A percentile compares a stretch with the other conserved stretches of the same genome.
phyloP scores from a whole-genome alignment of 768 basidiomycete genomes.

The Mycena rosella region DNA sequence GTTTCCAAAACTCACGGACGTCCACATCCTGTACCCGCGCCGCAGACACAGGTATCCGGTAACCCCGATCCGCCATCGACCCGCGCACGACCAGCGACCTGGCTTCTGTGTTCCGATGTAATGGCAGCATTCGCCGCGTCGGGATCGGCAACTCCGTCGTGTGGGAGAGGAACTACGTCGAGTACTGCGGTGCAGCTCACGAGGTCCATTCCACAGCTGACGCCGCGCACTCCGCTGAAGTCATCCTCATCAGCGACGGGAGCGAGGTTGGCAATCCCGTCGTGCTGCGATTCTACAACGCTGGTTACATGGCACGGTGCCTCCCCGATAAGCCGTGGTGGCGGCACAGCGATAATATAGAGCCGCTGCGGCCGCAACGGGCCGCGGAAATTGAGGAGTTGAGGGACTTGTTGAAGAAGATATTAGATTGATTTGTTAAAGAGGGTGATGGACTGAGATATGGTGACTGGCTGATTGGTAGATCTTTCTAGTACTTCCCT shows the following conservation, averaged over 20 bases:
- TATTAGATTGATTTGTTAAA: conserved; percentile 12
- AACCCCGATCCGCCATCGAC: conserved; percentile 23
- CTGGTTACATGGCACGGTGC: conserved; percentile 20
- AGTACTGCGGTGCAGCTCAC: conserved; percentile 38
- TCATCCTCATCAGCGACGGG: conserved; percentile 30
- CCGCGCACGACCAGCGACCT: conserved; percentile 31
- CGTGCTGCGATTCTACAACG: conserved; percentile 28
- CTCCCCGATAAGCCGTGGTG: neutral
- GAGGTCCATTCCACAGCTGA: conserved; percentile 23
- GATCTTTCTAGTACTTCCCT: too few relatives aligned
- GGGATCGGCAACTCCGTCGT: too few relatives aligned
- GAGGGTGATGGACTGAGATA: too few relatives aligned
- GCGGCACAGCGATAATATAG: conserved; percentile 11
- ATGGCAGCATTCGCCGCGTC: conserved; percentile 32
- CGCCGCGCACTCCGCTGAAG: neutral
- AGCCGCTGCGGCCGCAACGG: conserved; percentile 16
- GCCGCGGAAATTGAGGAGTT: conserved; percentile 28
- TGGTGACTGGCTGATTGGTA: too few relatives aligned
- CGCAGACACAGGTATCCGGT: conserved; percentile 19
- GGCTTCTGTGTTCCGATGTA: conserved; percentile 32
- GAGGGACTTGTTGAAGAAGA: conserved; percentile 29
- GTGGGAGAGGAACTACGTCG: too few relatives aligned
- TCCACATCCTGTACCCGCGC: conserved; percentile 42
- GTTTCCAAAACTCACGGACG: conserved; percentile 36
- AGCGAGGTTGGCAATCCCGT: conserved; percentile 2